Evolutionary conservation across 176 grass and related monocot genomes (phyloP).

Genomic region (Cenchrus purpureus): DNA sequence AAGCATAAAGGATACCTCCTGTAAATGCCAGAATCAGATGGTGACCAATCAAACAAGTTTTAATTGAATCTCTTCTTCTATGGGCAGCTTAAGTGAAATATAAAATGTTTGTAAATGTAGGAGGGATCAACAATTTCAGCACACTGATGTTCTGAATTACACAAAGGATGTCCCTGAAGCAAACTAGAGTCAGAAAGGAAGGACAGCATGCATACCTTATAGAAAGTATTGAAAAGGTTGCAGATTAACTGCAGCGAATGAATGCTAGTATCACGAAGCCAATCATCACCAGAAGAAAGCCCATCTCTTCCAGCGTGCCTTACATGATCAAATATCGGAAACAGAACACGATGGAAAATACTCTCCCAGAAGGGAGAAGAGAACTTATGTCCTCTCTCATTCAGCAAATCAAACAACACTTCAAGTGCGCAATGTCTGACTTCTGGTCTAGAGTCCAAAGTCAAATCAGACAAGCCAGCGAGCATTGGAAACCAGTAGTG

Average conservation of each 20-base stretch:
- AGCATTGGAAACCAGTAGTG: constrained; percentile 99
- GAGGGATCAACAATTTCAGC: constrained; percentile 23
- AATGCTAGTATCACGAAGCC: constrained; percentile 98
- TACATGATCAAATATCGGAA: constrained; percentile 99
- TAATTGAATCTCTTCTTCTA: constrained; percentile 22
- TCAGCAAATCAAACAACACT: constrained; percentile 97
- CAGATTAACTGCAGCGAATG: constrained; percentile 98
- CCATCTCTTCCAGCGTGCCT: constrained; percentile 95
- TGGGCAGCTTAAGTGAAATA: constrained; percentile 28
- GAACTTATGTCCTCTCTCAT: constrained; percentile 99
- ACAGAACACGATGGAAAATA: constrained; percentile 96
- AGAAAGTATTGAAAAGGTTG: constrained; percentile 99
- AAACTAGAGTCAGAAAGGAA: constrained; percentile 29
- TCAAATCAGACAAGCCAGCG: constrained; percentile 97
- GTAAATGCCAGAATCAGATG: constrained; percentile 38
- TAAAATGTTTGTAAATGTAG: not conserved
- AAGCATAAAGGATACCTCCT: constrained; percentile 99
- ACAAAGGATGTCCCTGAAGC: not conserved
- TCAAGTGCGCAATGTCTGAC: constrained; percentile 96
- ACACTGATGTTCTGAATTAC: constrained; percentile 17
- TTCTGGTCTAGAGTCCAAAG: constrained; percentile 92
- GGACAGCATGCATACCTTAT: constrained; percentile 62
- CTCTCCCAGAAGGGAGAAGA: constrained; percentile 99
- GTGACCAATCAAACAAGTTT: constrained; percentile 45
- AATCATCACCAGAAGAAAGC: constrained; percentile 77